A percentile compares a stretch with the other conserved stretches of the same genome.
Evolutionary conservation across 164 flowering plant genomes (phyloP).

Genomic region (Umbellularia californica): DNA sequence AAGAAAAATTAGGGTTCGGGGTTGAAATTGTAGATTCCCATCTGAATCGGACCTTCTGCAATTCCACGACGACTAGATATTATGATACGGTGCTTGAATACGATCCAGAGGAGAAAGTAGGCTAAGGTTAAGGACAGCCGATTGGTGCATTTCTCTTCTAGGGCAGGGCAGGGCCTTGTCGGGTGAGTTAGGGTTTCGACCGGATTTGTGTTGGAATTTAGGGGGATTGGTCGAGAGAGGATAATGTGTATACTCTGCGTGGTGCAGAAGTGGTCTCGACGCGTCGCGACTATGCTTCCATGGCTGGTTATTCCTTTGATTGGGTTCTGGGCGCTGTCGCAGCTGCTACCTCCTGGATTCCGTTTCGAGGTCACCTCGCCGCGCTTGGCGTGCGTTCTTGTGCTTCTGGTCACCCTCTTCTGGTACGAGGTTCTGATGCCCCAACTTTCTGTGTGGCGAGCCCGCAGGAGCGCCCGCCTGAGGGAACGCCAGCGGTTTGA

Average conservation of each 20-base stretch:
- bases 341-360: slow-evolving; percentile 82
- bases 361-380: slow-evolving; percentile 90
- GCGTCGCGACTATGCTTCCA: slow-evolving; percentile 90
- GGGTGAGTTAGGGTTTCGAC: background rate
- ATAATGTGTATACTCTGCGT: slow-evolving; percentile 98
- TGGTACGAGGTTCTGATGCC: slow-evolving; percentile 99
- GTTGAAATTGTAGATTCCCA: background rate
- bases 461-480: slow-evolving; percentile 63
- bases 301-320: slow-evolving; percentile 94
- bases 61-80: background rate
- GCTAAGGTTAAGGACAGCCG: slow-evolving; percentile 7
- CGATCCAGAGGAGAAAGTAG: slow-evolving; percentile 16
- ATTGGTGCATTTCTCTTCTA: background rate
- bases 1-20: too few species aligned
- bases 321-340: slow-evolving; percentile 89
- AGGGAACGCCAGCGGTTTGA: slow-evolving; percentile 73
- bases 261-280: slow-evolving; percentile 94
- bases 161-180: background rate
- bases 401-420: slow-evolving; percentile 76
- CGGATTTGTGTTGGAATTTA: background rate
- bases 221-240: slow-evolving; percentile 25
- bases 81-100: slow-evolving; percentile 5
- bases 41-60: background rate
- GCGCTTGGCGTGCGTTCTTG: slow-evolving; percentile 80
- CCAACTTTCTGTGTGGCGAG: slow-evolving; percentile 81